Base-by-base conservation (phyloP, 148 eudicot species). In the Fagopyrum homotropicum region DNA sequence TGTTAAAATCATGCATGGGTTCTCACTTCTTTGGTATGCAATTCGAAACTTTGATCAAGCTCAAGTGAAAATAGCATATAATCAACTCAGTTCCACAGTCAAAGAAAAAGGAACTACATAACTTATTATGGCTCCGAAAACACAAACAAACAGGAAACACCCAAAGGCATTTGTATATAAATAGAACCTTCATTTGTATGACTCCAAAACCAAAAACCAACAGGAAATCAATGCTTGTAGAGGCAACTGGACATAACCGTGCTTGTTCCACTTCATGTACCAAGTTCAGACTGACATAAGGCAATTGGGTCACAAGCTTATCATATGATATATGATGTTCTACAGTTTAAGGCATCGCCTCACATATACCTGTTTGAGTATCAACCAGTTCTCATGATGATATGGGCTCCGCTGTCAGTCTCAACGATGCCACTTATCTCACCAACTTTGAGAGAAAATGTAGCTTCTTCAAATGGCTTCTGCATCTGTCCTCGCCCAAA, bases 391-490 rank as follows among this genome's bases (percentile, higher is more conserved):
- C 98, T 88, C 86, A 66, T 75, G 77, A 93, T 93, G 79, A 93
- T 93, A 77, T 93, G 98, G 54, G 80, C 93, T n/a, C 98, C 98
- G 48, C 98, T 93, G 56, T 93, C 97, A 47, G 98, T 93, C 59
- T 93, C 98, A 44, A 93, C 97, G 12, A 93, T 87, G 74, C 87
- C 97, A 51, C 98, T 91, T 40, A 88, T 90, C 80, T 93, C 98
- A 0, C 95, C 98, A 29, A 91, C 90, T 59, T 91, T 85, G 47
- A 93, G 87, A 6, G 88, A 88, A 80, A 77, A 93, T n/a, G 98
- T 81, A 50, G 98, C 97, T 72, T 93, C 90, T 84, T 93, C 98
- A 75, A 93, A 93, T 50, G 98, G 97, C 82, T 88, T 93, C 86
- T 93, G 98, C 98, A 93, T 93, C 83, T 93, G 91, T 45, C 93